phyloP scores from a whole-genome alignment of 768 basidiomycete genomes.

The Tephrocybe sp. region DNA sequence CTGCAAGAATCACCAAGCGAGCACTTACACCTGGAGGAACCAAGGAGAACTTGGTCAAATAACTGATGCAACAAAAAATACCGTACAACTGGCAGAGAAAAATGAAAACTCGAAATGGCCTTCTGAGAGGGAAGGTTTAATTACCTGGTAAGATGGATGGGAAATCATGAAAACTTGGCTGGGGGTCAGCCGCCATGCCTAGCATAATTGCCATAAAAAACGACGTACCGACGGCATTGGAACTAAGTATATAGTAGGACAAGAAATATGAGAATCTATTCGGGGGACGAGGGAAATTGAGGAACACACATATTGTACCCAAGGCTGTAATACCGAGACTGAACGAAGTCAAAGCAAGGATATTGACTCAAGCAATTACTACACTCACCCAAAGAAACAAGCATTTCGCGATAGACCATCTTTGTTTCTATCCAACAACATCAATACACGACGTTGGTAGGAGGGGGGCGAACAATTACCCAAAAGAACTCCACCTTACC shows the following conservation, averaged over 20 bases:
- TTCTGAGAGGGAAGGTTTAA: no score
- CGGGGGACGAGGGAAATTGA: not conserved
- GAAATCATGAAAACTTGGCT: slow-evolving; percentile 29
- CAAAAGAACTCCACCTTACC: slow-evolving; percentile 31
- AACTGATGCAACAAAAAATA: no score
- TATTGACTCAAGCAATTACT: not conserved
- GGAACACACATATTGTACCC: slow-evolving; percentile 28
- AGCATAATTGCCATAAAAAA: no score
- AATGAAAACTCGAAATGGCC: no score
- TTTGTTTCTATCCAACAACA: no score
- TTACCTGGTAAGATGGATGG: slow-evolving; percentile 27
- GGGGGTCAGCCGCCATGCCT: no score
- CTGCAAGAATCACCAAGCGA: not conserved
- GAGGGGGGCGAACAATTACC: no score
- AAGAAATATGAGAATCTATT: not conserved
- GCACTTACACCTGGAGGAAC: slow-evolving; percentile 17
- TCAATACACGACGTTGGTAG: not conserved
- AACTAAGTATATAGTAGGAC: slow-evolving; percentile 10
- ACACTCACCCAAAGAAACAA: slow-evolving; percentile 32
- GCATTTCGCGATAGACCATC: slow-evolving; percentile 33
- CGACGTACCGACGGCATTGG: slow-evolving; percentile 24
- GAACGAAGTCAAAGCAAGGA: not conserved
- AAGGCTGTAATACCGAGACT: slow-evolving; percentile 36
- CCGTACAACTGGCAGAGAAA: slow-evolving; percentile 12
- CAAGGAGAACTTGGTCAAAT: no score